phyloP scores from a whole-genome alignment of 768 basidiomycete genomes.

The Hygrophoropsis aurantiaca region DNA sequence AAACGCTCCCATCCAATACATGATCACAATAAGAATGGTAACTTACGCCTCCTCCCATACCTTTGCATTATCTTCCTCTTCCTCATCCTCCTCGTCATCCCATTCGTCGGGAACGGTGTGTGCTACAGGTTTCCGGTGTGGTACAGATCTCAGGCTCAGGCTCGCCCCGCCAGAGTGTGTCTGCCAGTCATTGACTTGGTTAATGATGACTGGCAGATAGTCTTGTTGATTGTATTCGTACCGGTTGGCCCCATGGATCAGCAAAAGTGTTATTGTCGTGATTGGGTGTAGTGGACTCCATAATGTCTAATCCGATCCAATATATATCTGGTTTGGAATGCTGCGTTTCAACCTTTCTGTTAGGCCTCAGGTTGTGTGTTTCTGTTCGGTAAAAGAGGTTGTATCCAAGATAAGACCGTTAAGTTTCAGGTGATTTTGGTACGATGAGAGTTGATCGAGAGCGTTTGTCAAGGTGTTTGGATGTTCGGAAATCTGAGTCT shows the following conservation, averaged over 20 bases:
- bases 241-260: slow-evolving; percentile 10
- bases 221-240: neutral
- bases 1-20: slow-evolving; percentile 8
- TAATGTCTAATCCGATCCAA: too few species aligned
- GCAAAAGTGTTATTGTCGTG: neutral
- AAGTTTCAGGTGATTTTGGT: too few species aligned
- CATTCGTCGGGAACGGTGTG: slow-evolving; percentile 49
- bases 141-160: neutral
- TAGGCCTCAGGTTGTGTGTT: too few species aligned
- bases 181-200: slow-evolving; percentile 1
- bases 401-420: too few species aligned
- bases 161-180: neutral
- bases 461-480: too few species aligned
- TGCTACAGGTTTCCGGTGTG: slow-evolving; percentile 1
- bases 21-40: slow-evolving; percentile 9
- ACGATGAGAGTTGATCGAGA: too few species aligned
- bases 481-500: too few species aligned
- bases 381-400: too few species aligned
- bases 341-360: too few species aligned
- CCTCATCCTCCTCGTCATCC: slow-evolving; percentile 55
- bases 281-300: neutral
- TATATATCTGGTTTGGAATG: too few species aligned
- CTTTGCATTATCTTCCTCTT: slow-evolving; percentile 43
- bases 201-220: neutral
- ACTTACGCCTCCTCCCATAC: slow-evolving; percentile 77